Conservation (phyloP, 345 rosid genomes). For the Gossypium australe region DNA sequence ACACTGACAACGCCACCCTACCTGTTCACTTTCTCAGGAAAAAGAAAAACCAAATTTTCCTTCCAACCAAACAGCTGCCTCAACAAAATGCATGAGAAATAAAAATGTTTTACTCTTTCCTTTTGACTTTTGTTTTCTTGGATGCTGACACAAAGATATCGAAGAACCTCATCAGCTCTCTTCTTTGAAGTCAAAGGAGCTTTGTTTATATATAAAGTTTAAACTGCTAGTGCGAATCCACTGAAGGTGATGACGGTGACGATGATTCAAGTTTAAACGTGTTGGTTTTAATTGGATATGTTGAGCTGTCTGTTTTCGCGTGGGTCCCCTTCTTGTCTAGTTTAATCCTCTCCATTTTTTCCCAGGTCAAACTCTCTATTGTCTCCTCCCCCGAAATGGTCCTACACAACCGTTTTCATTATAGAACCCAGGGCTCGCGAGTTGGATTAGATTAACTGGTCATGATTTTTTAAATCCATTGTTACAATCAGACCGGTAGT, state of each 20-base stretch:
- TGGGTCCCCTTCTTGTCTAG: neutral
- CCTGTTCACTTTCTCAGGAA: conserved; percentile 19
- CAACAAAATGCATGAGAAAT: neutral
- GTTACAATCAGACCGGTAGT: too few species aligned
- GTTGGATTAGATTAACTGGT: neutral
- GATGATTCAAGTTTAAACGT: neutral
- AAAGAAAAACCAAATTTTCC: conserved; percentile 11
- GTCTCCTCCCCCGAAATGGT: neutral
- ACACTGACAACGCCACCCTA: conserved; percentile 5
- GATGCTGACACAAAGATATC: conserved; percentile 22
- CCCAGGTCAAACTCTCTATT: neutral
- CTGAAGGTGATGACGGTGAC: neutral
- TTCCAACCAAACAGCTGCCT: conserved; percentile 20
- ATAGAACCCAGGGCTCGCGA: neutral
- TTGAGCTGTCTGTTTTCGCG: neutral
- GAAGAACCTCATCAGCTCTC: neutral
- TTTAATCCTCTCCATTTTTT: neutral
- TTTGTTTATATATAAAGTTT: neutral
- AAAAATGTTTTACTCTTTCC: neutral
- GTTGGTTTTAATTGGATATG: neutral
- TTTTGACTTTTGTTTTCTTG: neutral
- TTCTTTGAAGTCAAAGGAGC: neutral
- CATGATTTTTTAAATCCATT: too few species aligned
- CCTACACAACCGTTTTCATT: neutral
- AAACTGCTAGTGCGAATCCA: neutral